Conservation (phyloP, 108 stramenopile species). For the Pelagomonas calceolata region DNA sequence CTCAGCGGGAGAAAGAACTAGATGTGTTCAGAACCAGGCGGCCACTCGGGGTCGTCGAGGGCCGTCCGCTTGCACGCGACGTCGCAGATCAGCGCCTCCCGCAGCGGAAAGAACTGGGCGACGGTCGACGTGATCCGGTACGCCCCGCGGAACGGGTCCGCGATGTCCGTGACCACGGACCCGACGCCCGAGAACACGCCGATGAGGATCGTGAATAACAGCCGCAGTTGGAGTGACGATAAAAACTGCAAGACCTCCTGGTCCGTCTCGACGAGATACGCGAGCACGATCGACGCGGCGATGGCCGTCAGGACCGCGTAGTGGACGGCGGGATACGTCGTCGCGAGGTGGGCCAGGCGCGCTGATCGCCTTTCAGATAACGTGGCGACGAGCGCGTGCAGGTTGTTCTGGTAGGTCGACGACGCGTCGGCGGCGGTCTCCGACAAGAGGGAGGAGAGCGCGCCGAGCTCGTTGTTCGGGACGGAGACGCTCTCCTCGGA, state of each 20-base stretch:
- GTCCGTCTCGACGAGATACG: conserved; percentile 49
- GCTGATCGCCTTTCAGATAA: conserved; percentile 23
- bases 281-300: conserved; percentile 32
- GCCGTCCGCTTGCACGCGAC: no score
- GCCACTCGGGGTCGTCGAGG: no score
- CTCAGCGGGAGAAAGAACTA: no score
- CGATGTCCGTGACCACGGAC: conserved; percentile 49
- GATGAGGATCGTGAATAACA: conserved; percentile 54
- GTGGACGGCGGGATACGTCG: conserved; percentile 38
- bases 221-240: conserved; percentile 45
- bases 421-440: no score
- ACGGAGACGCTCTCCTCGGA: background rate
- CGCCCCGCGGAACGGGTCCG: conserved; percentile 36
- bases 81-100: background rate
- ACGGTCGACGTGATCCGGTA: conserved; percentile 18
- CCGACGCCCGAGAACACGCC: conserved; percentile 51
- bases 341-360: conserved; percentile 40
- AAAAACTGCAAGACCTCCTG: conserved; percentile 50
- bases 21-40: no score
- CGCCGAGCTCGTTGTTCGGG: background rate
- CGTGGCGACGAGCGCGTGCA: background rate
- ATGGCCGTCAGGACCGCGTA: conserved; percentile 38
- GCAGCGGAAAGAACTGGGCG: conserved; percentile 2
- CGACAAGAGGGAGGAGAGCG: no score
- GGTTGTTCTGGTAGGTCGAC: background rate